Evolutionary conservation across 2,329 filamentous ascomycete species (phyloP).

Genomic region (Monosporascus sp.): DNA sequence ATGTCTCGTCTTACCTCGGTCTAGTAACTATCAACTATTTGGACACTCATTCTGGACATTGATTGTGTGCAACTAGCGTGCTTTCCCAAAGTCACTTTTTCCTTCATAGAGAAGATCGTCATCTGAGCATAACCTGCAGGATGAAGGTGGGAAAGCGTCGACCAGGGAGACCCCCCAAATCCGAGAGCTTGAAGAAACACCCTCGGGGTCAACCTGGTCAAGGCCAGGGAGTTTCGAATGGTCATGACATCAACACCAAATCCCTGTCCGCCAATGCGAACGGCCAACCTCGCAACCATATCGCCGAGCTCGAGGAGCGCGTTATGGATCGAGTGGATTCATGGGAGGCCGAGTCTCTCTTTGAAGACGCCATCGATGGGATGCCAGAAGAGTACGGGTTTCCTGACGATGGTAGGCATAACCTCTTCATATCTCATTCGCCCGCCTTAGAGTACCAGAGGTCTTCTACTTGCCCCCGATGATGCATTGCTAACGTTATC

Average conservation of each 20-base stretch:
- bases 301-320: constrained; percentile 44
- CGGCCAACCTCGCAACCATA: constrained; percentile 2
- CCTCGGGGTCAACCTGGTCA: background rate
- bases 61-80: no score
- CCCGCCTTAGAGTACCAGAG: background rate
- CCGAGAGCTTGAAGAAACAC: background rate
- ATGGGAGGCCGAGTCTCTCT: constrained; percentile 61
- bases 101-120: background rate
- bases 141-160: background rate
- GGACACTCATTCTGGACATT: no score
- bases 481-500: constrained; percentile 9
- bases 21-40: no score
- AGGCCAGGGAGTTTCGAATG: constrained; percentile 9
- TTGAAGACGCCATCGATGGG: constrained; percentile 57
- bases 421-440: background rate
- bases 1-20: no score
- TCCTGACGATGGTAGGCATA: constrained; percentile 37
- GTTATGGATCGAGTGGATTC: constrained; percentile 47
- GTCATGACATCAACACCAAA: constrained; percentile 2
- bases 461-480: background rate
- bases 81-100: background rate
- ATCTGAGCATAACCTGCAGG: background rate
- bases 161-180: background rate
- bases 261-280: background rate
- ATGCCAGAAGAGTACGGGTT: constrained; percentile 45